Percentiles rank a stretch among this genome's conserved stretches.
Conservation (phyloP, 305 asterid genomes). For the Fraxinus paxiana region DNA sequence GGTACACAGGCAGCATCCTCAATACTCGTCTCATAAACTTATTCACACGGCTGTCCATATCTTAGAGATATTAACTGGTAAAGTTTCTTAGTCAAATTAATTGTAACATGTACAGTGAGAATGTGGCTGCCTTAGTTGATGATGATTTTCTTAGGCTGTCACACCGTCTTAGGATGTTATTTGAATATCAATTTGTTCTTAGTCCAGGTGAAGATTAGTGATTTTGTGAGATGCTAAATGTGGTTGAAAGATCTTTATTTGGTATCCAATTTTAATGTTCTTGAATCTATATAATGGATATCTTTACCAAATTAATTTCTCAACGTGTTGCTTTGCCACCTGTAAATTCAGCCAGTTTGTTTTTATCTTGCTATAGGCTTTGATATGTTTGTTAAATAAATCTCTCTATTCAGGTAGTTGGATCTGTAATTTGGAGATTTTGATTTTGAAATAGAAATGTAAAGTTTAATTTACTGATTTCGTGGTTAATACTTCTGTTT, state of each 20-base stretch:
- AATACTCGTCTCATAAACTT: neutral
- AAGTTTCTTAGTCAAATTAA: neutral
- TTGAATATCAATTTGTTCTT: neutral
- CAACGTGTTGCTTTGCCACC: constrained; percentile 9
- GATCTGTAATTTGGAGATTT: neutral
- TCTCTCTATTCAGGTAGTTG: neutral
- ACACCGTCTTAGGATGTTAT: neutral
- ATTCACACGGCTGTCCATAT: neutral
- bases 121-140: neutral
- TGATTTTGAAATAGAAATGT: neutral
- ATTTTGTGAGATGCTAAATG: constrained; percentile 9
- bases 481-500: constrained; percentile 22
- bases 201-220: constrained; percentile 6
- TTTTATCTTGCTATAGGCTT: constrained; percentile 10
- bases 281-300: neutral
- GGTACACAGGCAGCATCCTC: neutral
- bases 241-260: constrained; percentile 9
- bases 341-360: neutral
- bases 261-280: constrained; percentile 3
- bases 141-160: neutral
- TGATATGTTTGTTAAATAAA: neutral
- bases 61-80: neutral
- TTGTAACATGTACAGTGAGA: neutral
- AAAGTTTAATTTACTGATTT: neutral
- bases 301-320: neutral